These are phyloP conservation scores for Panus rudis DNA, from an alignment of 768 basidiomycete species.

Conservation along the genomic window DNA sequence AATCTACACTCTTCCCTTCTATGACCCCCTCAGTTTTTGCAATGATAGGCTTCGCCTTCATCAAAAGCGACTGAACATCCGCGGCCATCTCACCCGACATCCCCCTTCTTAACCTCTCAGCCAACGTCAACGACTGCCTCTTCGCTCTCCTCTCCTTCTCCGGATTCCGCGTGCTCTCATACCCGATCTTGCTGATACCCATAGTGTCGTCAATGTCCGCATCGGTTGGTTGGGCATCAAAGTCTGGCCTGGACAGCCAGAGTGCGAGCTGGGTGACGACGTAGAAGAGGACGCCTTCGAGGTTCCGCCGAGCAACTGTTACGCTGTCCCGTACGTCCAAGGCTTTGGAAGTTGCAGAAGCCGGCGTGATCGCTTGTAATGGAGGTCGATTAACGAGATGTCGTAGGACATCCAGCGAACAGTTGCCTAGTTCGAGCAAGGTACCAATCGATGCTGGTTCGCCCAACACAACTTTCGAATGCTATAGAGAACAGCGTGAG, in stretches of 20 bases:
- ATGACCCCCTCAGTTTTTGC: slow-evolving; percentile 48
- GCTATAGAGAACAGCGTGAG: slow-evolving; percentile 36
- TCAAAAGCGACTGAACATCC: slow-evolving; percentile 61
- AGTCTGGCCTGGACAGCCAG: slow-evolving; percentile 71
- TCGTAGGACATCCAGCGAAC: slow-evolving; percentile 65
- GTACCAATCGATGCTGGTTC: slow-evolving; percentile 85
- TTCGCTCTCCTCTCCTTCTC: slow-evolving; percentile 37
- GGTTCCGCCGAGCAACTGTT: slow-evolving; percentile 47
- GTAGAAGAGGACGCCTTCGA: slow-evolving; percentile 66
- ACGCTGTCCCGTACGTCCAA: slow-evolving; percentile 52
- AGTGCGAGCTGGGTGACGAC: slow-evolving; percentile 71
- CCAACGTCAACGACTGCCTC: slow-evolving; percentile 40
- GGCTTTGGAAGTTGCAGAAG: slow-evolving; percentile 29
- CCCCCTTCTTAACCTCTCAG: slow-evolving; percentile 62
- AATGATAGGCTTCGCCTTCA: slow-evolving; percentile 57
- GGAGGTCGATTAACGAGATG: slow-evolving; percentile 58
- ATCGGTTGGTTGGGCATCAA: slow-evolving; percentile 37
- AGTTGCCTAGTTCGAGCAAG: slow-evolving; percentile 76
- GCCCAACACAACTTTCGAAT: slow-evolving; percentile 75
- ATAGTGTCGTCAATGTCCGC: slow-evolving; percentile 38
- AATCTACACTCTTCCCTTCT: slow-evolving; percentile 38
- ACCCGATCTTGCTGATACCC: neutral
- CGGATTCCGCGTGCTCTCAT: slow-evolving; percentile 8
- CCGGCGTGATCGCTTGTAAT: slow-evolving; percentile 43
- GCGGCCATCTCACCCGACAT: slow-evolving; percentile 77